phyloP scores from a whole-genome alignment of 2,329 filamentous ascomycete genomes.

The Aspergillus oerlinghausenensis region DNA sequence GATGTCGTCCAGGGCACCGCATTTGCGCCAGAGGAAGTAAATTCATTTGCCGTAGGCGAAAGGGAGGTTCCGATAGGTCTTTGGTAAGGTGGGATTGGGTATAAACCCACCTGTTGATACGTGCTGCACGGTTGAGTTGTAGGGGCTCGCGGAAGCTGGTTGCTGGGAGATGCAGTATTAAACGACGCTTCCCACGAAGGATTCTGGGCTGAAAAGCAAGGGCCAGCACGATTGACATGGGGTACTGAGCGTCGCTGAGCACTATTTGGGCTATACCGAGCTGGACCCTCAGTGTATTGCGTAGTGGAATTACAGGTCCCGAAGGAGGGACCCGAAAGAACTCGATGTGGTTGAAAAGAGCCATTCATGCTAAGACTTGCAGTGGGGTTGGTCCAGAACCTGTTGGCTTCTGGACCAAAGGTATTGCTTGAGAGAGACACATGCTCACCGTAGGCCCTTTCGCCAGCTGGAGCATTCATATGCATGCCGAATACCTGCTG shows the following conservation, averaged over 20 bases:
- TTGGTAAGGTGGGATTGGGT: slow-evolving; percentile 42
- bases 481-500: slow-evolving; percentile 26
- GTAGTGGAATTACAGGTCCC: slow-evolving; percentile 25
- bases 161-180: slow-evolving; percentile 20
- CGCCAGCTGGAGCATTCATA: slow-evolving; percentile 16
- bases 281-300: slow-evolving; percentile 28
- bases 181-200: slow-evolving; percentile 34
- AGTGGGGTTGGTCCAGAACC: slow-evolving; percentile 27
- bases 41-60: slow-evolving; percentile 70
- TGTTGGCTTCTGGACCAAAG: slow-evolving; percentile 24
- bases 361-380: slow-evolving; percentile 16
- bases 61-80: slow-evolving; percentile 61
- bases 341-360: slow-evolving; percentile 27
- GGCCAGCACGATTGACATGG: slow-evolving; percentile 28
- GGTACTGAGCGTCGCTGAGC: slow-evolving; percentile 26
- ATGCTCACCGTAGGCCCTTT: slow-evolving; percentile 25
- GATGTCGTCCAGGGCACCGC: slow-evolving; percentile 30
- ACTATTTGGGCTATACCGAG: slow-evolving; percentile 20
- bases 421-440: slow-evolving; percentile 16
- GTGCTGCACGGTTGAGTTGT: slow-evolving; percentile 24
- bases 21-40: slow-evolving; percentile 49
- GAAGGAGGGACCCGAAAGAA: slow-evolving; percentile 32
- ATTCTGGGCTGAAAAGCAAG: slow-evolving; percentile 30
- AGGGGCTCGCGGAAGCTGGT: slow-evolving; percentile 24
- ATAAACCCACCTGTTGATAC: slow-evolving; percentile 35